Evolutionary conservation across 1,284 basidiomycete genomes (phyloP).

Genomic region (Cryptococcus amylolentus): DNA sequence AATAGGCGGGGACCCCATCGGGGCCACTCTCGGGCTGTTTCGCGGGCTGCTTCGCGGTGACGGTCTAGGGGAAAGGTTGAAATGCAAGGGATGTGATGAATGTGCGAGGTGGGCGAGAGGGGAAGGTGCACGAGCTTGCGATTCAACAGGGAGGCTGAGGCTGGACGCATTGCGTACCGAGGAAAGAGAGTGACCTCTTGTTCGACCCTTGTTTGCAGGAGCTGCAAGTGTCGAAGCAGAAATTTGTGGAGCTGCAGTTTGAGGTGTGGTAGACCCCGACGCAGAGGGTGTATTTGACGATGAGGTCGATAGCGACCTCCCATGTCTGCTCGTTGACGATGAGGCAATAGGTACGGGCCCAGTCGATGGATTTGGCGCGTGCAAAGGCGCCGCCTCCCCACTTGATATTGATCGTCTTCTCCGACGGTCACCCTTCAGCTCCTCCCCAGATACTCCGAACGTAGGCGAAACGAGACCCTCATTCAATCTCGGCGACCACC

Average conservation of each 20-base stretch:
- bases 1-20: neutral
- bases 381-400: neutral
- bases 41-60: neutral
- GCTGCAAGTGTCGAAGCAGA: too few relatives aligned
- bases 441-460: too few relatives aligned
- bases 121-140: neutral
- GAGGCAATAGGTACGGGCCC: neutral
- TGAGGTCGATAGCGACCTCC: slow-evolving; percentile 1
- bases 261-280: neutral
- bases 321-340: neutral
- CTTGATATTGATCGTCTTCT: neutral
- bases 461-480: too few relatives aligned
- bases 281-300: slow-evolving; percentile 1
- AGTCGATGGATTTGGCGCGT: neutral
- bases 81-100: too few relatives aligned
- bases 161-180: slow-evolving; percentile 1
- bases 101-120: neutral
- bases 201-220: slow-evolving; percentile 9
- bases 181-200: slow-evolving; percentile 14
- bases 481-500: too few relatives aligned
- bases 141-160: neutral
- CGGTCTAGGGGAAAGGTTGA: neutral
- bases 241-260: too few relatives aligned
- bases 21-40: neutral
- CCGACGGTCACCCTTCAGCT: neutral